These are phyloP conservation scores for Eucalyptus tenuipes DNA, from an alignment of 345 rosid species.

Conservation along the genomic window DNA sequence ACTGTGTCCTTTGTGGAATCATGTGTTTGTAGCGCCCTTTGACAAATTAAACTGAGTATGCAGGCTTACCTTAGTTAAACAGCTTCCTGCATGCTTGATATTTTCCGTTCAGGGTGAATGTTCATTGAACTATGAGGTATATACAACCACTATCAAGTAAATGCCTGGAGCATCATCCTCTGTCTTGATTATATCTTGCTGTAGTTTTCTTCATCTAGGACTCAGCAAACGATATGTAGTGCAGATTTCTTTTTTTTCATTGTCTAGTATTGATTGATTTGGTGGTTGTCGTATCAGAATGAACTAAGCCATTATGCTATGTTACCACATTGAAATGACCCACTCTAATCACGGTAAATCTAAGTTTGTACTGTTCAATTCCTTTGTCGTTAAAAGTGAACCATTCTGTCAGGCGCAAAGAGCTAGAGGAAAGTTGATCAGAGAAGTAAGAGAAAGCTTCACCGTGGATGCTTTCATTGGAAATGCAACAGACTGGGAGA, in stretches of 20 bases:
- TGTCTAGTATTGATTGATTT: neutral
- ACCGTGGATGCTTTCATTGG: constrained; percentile 75
- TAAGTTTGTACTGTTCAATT: neutral
- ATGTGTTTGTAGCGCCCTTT: neutral
- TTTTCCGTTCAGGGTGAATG: neutral
- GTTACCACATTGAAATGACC: neutral
- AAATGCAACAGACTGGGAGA: constrained; percentile 88
- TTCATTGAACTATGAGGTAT: neutral
- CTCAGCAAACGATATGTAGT: neutral
- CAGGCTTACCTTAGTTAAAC: neutral
- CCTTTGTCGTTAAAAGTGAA: neutral
- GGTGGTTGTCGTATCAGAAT: neutral
- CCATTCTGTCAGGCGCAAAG: constrained; percentile 51
- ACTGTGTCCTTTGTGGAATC: neutral
- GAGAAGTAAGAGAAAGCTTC: constrained; percentile 64
- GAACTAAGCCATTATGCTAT: neutral
- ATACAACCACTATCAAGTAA: neutral
- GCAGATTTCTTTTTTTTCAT: neutral
- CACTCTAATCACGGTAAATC: neutral
- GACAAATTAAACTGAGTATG: neutral
- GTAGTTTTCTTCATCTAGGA: neutral
- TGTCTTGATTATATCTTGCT: neutral
- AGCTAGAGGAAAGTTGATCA: constrained; percentile 61
- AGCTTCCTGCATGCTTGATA: neutral
- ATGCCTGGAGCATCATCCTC: neutral